Percentiles rank a stretch among this genome's conserved stretches.
phyloP scores from a whole-genome alignment of 1,284 basidiomycete genomes.

The Rhodotorula sp. region DNA sequence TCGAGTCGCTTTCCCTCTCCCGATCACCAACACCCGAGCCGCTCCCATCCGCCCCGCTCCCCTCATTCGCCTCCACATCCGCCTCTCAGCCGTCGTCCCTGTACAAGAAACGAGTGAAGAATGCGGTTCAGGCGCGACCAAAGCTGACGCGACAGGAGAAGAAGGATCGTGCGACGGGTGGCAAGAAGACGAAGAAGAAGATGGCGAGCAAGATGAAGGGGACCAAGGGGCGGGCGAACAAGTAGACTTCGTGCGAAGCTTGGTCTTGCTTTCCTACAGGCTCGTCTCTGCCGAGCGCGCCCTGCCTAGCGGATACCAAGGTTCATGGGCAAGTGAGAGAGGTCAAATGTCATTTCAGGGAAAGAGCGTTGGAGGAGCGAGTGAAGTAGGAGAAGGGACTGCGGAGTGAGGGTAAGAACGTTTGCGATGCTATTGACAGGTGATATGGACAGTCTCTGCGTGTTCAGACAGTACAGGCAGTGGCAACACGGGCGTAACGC shows the following conservation, averaged over 20 bases:
- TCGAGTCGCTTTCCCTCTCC: slow-evolving; percentile 36
- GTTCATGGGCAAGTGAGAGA: too few relatives aligned
- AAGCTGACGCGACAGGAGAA: slow-evolving; percentile 39
- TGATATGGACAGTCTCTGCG: too few relatives aligned
- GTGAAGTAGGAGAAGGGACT: too few relatives aligned
- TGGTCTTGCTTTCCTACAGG: too few relatives aligned
- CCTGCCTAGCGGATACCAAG: too few relatives aligned
- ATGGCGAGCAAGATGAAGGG: slow-evolving; percentile 29
- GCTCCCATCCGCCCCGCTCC: background rate
- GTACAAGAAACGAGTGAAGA: slow-evolving; percentile 35
- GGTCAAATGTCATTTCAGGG: too few relatives aligned
- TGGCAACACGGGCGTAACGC: too few relatives aligned
- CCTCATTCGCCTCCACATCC: background rate
- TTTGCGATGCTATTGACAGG: too few relatives aligned
- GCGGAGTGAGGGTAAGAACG: too few relatives aligned
- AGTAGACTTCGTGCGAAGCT: background rate
- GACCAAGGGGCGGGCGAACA: slow-evolving; percentile 22
- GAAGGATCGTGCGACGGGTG: slow-evolving; percentile 35
- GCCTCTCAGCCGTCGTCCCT: background rate
- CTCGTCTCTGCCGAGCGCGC: too few relatives aligned
- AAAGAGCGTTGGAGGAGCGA: too few relatives aligned
- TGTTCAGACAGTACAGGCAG: too few relatives aligned
- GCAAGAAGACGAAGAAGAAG: slow-evolving; percentile 35
- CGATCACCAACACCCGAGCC: slow-evolving; percentile 33
- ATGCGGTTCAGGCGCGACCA: slow-evolving; percentile 24